These are phyloP conservation scores for Pseudogymnoascus sp. DNA, from an alignment of 2,329 filamentous ascomycete species.

Conservation along the genomic window DNA sequence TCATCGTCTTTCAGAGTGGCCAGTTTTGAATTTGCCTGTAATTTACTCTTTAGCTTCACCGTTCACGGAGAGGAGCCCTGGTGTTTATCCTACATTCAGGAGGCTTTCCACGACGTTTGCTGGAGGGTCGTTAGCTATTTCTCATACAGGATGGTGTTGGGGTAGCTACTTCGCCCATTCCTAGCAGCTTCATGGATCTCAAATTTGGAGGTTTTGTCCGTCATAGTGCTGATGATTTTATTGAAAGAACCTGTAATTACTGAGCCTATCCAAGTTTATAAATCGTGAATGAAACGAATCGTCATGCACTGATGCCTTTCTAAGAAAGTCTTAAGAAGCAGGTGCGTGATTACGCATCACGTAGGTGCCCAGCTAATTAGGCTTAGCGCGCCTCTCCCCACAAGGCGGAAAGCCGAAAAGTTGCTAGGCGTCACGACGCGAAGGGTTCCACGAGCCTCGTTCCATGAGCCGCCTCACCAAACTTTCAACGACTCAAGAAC, in stretches of 20 bases:
- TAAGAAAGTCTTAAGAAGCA: constrained; percentile 4
- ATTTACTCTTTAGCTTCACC: background rate
- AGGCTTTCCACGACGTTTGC: constrained; percentile 66
- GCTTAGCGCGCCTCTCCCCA: constrained; percentile 1
- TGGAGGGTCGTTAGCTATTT: constrained; percentile 29
- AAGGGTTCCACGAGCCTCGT: constrained; percentile 14
- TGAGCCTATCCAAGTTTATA: background rate
- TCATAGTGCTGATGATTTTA: background rate
- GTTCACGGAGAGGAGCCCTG: background rate
- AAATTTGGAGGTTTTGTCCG: constrained; percentile 51
- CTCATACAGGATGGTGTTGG: background rate
- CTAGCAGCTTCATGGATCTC: constrained; percentile 81
- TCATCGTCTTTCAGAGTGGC: constrained; percentile 69
- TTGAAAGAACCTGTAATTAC: background rate
- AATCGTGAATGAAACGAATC: background rate
- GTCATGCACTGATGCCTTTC: background rate
- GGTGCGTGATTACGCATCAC: background rate
- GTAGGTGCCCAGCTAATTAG: constrained; percentile 13
- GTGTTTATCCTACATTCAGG: constrained; percentile 46
- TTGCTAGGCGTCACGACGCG: constrained; percentile 6
- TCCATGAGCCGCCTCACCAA: constrained; percentile 6
- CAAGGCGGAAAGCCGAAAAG: constrained; percentile 8
- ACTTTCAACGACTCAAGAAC: background rate
- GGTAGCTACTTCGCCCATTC: constrained; percentile 65
- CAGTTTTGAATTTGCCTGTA: constrained; percentile 69